Conservation (phyloP, 768 basidiomycete species). For the Mycena maculata region DNA sequence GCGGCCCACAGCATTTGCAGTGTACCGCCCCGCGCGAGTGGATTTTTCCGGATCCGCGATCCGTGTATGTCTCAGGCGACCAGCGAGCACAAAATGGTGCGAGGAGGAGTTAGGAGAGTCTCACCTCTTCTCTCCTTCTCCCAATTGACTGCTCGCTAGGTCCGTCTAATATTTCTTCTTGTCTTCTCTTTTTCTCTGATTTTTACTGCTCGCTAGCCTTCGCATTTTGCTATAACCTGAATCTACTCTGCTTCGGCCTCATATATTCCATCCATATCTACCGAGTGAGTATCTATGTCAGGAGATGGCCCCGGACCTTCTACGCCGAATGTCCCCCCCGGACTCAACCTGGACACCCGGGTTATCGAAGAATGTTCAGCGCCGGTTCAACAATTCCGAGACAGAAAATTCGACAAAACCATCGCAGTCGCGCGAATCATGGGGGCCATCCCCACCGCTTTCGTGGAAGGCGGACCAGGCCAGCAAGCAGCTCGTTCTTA, state of each 20-base stretch:
- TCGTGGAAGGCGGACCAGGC: not conserved
- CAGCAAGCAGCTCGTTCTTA: not conserved
- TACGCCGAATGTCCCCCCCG: not conserved
- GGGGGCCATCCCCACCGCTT: not conserved
- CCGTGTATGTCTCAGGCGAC: too few species aligned
- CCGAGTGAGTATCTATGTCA: not conserved
- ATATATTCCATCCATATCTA: not conserved
- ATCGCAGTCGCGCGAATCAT: not conserved
- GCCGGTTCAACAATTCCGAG: not conserved
- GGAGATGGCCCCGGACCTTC: not conserved
- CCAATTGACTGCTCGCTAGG: not conserved
- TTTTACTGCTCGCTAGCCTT: not conserved
- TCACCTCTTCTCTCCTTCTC: conserved; percentile 4
- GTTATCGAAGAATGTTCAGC: not conserved
- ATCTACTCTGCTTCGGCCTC: not conserved
- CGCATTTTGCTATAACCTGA: too few species aligned
- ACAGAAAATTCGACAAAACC: not conserved
- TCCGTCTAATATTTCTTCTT: not conserved
- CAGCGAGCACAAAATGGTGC: not conserved
- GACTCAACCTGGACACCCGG: not conserved
- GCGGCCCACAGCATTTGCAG: too few species aligned
- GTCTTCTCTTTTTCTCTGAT: not conserved
- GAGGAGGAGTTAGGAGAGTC: not conserved
- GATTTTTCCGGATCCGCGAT: too few species aligned
- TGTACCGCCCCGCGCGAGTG: too few species aligned